phyloP scores from a whole-genome alignment of 306 rosid species.

The Vicia villosa region DNA sequence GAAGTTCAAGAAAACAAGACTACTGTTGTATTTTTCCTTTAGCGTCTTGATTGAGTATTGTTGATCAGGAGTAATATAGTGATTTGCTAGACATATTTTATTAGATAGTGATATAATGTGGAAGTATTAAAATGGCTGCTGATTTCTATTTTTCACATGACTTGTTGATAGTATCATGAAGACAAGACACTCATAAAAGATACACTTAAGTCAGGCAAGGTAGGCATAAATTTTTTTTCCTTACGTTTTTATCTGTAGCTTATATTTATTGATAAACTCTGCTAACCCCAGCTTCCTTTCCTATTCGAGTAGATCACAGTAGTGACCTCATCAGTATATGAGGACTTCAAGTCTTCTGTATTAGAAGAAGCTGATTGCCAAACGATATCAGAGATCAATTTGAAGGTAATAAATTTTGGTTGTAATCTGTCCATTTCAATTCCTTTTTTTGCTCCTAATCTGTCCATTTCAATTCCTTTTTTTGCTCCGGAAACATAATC shows the following conservation, averaged over 20 bases:
- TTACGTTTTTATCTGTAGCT: conserved; percentile 29
- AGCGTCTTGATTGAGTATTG: conserved; percentile 1
- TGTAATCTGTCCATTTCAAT: conserved; percentile 20
- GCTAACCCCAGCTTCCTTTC: conserved; percentile 20
- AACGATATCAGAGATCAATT: conserved; percentile 68
- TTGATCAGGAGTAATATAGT: conserved; percentile 18
- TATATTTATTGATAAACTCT: conserved; percentile 32
- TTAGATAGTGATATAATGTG: conserved; percentile 15
- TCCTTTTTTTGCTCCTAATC: conserved; percentile 23
- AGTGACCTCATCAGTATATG: conserved; percentile 65
- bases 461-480: conserved; percentile 25
- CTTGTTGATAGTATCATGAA: conserved; percentile 70
- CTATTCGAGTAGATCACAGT: conserved; percentile 55
- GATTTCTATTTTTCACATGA: conserved; percentile 33
- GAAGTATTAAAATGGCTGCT: conserved; percentile 17
- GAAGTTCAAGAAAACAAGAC: conserved; percentile 20
- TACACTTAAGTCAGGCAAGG: conserved; percentile 76
- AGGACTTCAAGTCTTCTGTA: conserved; percentile 70
- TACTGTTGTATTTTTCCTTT: conserved; percentile 24
- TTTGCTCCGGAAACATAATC: conserved; percentile 14
- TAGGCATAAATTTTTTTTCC: conserved; percentile 38
- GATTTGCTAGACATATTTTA: conserved; percentile 16
- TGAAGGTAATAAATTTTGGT: conserved; percentile 61
- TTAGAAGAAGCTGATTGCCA: conserved; percentile 60
- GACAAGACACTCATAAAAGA: conserved; percentile 84